Conservation (phyloP, 352 stramenopile genomes). For the Detonula confervacea region DNA sequence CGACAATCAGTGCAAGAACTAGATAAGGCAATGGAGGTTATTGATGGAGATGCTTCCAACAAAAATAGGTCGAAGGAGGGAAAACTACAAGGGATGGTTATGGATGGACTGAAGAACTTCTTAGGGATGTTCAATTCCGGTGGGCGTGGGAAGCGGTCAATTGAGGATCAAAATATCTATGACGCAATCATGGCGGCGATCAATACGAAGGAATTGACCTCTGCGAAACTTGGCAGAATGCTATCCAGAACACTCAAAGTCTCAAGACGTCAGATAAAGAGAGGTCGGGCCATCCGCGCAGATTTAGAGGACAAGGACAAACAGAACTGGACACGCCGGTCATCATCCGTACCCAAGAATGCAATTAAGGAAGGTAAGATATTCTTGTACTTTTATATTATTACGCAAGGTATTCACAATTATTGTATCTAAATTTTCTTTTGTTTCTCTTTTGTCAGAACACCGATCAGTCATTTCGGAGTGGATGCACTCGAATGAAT, state of each 20-base stretch:
- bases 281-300: neutral
- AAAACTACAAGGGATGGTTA: neutral
- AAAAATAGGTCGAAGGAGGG: neutral
- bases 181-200: neutral
- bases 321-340: neutral
- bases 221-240: neutral
- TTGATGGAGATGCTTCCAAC: neutral
- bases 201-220: neutral
- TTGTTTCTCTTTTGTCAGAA: neutral
- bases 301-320: neutral
- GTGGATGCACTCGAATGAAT: neutral
- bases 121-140: neutral
- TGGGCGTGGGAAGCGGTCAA: neutral
- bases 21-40: neutral
- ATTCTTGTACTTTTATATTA: neutral
- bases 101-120: neutral
- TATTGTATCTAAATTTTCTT: neutral
- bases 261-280: neutral
- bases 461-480: neutral
- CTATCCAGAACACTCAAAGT: neutral
- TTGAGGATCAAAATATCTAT: slow-evolving; percentile 4
- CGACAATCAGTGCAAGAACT: neutral
- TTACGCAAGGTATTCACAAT: neutral
- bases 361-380: neutral
- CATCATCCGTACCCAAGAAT: neutral